These are phyloP conservation scores for Dendryphion nanum DNA, from an alignment of 2,329 filamentous ascomycete genomes.

Conservation along the genomic window DNA sequence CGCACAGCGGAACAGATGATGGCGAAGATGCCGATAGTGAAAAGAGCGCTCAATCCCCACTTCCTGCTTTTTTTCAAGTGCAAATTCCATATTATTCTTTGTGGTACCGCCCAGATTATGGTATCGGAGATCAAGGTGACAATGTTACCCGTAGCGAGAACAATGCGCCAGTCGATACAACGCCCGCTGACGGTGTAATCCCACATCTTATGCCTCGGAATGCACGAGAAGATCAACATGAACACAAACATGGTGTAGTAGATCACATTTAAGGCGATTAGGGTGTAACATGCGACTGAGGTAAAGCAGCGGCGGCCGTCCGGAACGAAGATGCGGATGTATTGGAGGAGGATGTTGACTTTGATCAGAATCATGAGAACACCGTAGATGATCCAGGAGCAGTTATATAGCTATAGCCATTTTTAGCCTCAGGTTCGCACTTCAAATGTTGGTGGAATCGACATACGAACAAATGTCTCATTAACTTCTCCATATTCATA, in stretches of 20 bases:
- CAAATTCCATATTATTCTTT: neutral
- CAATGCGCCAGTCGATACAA: neutral
- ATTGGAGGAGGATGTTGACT: conserved; percentile 44
- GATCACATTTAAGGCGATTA: conserved; percentile 29
- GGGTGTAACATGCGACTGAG: conserved; percentile 33
- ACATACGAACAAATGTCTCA: neutral
- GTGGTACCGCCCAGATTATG: neutral
- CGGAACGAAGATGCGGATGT: conserved; percentile 38
- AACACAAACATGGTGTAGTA: conserved; percentile 27
- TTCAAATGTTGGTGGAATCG: neutral
- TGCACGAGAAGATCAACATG: conserved; percentile 13
- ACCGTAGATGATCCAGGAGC: neutral
- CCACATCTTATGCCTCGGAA: neutral
- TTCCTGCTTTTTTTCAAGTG: neutral
- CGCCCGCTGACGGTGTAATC: neutral
- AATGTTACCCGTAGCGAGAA: neutral
- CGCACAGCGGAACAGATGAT: conserved; percentile 1
- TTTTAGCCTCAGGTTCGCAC: neutral
- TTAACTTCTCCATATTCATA: neutral
- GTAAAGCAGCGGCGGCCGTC: conserved; percentile 22
- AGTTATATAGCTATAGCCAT: neutral
- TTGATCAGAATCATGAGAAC: conserved; percentile 26
- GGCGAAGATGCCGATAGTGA: conserved; percentile 1
- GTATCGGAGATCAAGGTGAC: conserved; percentile 2
- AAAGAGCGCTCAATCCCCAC: neutral